A percentile compares a stretch with the other conserved stretches of the same genome.
Evolutionary conservation across 2,329 filamentous ascomycete genomes (phyloP).

Genomic region (Talaromyces albobiverticillius): DNA sequence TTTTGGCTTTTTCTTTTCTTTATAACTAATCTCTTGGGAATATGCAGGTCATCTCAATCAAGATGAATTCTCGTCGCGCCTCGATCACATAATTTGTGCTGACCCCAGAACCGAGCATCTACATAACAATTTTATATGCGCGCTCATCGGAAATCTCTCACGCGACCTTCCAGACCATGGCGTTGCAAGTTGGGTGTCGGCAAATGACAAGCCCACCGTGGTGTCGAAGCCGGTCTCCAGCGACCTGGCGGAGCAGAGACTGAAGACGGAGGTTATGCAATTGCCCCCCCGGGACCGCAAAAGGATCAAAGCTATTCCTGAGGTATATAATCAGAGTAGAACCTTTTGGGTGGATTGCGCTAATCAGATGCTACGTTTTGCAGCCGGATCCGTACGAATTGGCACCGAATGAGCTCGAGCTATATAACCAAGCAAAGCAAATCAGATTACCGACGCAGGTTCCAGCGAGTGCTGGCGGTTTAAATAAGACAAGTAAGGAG

Average conservation of each 20-base stretch:
- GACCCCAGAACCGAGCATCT: constrained; percentile 55
- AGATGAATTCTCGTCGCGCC: constrained; percentile 56
- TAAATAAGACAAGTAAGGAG: constrained; percentile 73
- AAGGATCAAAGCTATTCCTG: constrained; percentile 54
- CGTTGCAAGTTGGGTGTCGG: constrained; percentile 63
- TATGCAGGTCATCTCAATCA: constrained; percentile 58
- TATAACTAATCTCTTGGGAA: not conserved
- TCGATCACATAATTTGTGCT: constrained; percentile 54
- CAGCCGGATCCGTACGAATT: constrained; percentile 36
- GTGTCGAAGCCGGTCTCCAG: constrained; percentile 52
- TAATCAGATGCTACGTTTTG: constrained; percentile 1
- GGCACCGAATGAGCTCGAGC: constrained; percentile 35
- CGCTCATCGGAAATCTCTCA: constrained; percentile 57
- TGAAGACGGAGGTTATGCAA: constrained; percentile 64
- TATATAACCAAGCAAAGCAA: constrained; percentile 45
- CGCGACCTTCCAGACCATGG: constrained; percentile 62
- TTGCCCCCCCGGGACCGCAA: constrained; percentile 59
- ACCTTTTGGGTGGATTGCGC: not conserved
- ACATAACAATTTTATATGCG: constrained; percentile 61
- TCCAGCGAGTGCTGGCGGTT: constrained; percentile 66
- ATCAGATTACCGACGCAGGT: constrained; percentile 59
- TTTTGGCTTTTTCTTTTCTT: not conserved
- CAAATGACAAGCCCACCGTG: constrained; percentile 53
- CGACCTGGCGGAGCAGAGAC: constrained; percentile 60
- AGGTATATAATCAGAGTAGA: constrained; percentile 33